phyloP scores from a whole-genome alignment of 306 rosid species.

The Malus asiatica region DNA sequence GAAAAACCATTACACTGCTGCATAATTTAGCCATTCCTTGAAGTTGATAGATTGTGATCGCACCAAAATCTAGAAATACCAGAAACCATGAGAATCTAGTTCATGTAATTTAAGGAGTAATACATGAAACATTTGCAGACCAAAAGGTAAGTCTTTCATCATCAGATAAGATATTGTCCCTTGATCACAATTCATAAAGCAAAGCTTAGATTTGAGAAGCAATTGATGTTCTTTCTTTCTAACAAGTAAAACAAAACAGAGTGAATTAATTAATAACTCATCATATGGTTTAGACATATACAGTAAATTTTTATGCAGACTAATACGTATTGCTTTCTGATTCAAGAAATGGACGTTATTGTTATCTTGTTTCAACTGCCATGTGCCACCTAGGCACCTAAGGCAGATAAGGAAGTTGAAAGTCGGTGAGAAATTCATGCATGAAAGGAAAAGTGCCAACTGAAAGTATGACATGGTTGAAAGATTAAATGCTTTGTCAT shows the following conservation, averaged over 20 bases:
- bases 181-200: background rate
- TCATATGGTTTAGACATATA: background rate
- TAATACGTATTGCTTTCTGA: background rate
- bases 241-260: background rate
- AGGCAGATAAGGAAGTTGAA: background rate
- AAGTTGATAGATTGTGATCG: no score
- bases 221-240: background rate
- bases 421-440: background rate
- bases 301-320: background rate
- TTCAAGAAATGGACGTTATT: background rate
- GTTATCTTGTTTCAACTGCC: background rate
- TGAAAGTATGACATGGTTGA: background rate
- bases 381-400: background rate
- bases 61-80: background rate
- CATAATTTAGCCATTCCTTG: background rate
- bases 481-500: background rate
- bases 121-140: background rate
- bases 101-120: no score
- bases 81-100: background rate
- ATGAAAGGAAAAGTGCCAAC: background rate
- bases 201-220: background rate
- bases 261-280: background rate
- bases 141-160: background rate
- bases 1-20: no score
- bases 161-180: constrained; percentile 7